Base-by-base conservation (phyloP, 768 basidiomycete genomes). In the Lentinula aciculospora region DNA sequence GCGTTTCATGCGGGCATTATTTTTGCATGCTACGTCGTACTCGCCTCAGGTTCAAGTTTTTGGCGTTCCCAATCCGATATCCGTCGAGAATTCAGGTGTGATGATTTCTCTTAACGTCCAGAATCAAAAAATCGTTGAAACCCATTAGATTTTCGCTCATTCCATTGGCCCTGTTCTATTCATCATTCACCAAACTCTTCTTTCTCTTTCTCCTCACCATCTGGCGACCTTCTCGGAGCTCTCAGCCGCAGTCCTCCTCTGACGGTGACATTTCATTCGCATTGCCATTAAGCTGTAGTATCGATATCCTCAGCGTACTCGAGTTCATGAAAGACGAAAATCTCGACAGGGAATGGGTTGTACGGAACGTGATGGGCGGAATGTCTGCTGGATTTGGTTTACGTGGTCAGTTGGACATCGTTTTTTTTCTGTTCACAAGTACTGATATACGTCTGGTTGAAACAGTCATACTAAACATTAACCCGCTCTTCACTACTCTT, bases 321-420 rank as follows among this genome's bases (percentile, higher is more conserved):
- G 74, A 81, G 58, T 63, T 87, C 2, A 75, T 91, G 53, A 86
- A 88, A 61, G 89, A 91, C 51, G 85, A 86, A 60, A 82, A 80
- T 29, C 70, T 93, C 1, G 89, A 93, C 67, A 81, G 88, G 6
- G 89, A 88, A 65, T 94, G 92, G 92, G 74, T 92, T 5, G 83
- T 93, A 3, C 78, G 92, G 25, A 93, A 94, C 62, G 75, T 92
- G 9, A 74, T 94, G 1, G 92, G 92, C 10, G 92, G 92, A 0
- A 86, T 94, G 83, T 86, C 90, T 10, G 87, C 91, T 31, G 92
- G 92, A 1, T 94, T 93, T 67, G 92, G 90, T 0, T 69, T 94
- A 54, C 81, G 91, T 65, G 88, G 91, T 92, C 64, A 42, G 74
- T 66, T 0, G 27, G 15, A 12, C 47, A 8, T 5, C 34, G 15